A percentile compares a stretch with the other conserved stretches of the same genome.
phyloP scores from a whole-genome alignment of 495 filamentous ascomycete species.

The Trypethelium eluteriae region DNA sequence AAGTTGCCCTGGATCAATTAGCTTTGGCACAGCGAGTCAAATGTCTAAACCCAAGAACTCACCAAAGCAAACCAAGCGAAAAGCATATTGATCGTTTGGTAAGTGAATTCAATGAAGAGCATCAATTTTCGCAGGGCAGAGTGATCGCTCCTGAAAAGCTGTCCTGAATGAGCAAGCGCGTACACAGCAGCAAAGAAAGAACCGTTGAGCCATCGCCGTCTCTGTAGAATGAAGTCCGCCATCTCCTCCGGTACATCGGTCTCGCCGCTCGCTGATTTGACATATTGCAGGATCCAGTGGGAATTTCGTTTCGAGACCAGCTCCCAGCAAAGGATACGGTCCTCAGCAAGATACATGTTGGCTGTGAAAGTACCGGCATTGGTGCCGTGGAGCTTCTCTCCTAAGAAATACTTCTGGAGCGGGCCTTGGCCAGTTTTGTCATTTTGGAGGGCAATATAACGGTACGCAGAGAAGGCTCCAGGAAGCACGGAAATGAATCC shows the following conservation, averaged over 20 bases:
- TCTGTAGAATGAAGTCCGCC: constrained; percentile 91
- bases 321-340: constrained; percentile 98
- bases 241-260: constrained; percentile 96
- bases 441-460: constrained; percentile 89
- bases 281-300: constrained; percentile 94
- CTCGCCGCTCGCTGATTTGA: constrained; percentile 92
- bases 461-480: constrained; percentile 96
- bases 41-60: constrained; percentile 22
- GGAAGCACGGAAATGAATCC: constrained; percentile 96
- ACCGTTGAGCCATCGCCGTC: constrained; percentile 96
- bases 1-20: constrained; percentile 67
- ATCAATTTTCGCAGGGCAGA: constrained; percentile 78
- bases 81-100: constrained; percentile 91
- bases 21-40: background rate
- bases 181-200: constrained; percentile 98
- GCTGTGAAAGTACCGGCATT: constrained; percentile 97
- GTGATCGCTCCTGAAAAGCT: constrained; percentile 88
- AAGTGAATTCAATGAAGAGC: constrained; percentile 86
- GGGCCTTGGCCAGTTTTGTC: constrained; percentile 90
- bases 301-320: constrained; percentile 95
- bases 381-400: constrained; percentile 93
- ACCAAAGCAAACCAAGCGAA: constrained; percentile 98
- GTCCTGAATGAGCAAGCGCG: constrained; percentile 85
- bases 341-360: constrained; percentile 99
- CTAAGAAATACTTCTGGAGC: constrained; percentile 92